These are phyloP conservation scores for Ogataea haglerorum DNA, from an alignment of 805 yeast species.

Conservation along the genomic window DNA sequence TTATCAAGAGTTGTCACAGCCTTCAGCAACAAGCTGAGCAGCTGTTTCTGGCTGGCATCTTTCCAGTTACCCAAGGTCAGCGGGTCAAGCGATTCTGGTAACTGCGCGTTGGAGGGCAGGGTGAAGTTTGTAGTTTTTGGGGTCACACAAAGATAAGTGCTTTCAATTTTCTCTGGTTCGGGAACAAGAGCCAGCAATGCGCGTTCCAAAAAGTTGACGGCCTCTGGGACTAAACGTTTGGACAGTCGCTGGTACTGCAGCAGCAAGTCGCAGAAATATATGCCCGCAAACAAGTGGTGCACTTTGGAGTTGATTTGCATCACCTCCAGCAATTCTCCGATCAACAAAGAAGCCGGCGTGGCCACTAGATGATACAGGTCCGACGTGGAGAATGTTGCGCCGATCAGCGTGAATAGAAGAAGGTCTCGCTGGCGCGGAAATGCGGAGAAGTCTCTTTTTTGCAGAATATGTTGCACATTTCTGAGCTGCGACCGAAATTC, in stretches of 20 bases:
- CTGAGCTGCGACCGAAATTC: slow-evolving; percentile 55
- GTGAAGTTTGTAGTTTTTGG: slow-evolving; percentile 22
- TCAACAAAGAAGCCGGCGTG: slow-evolving; percentile 74
- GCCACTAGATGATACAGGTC: slow-evolving; percentile 92
- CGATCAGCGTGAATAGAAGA: slow-evolving; percentile 66
- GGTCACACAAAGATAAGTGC: slow-evolving; percentile 21
- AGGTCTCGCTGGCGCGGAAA: slow-evolving; percentile 53
- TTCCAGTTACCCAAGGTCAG: slow-evolving; percentile 18
- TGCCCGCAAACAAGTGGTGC: slow-evolving; percentile 48
- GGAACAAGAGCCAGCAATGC: slow-evolving; percentile 45
- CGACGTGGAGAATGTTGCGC: slow-evolving; percentile 84
- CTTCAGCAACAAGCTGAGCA: slow-evolving; percentile 34
- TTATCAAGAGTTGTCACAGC: slow-evolving; percentile 33
- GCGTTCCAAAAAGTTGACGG: slow-evolving; percentile 54
- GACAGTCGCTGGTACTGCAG: slow-evolving; percentile 75
- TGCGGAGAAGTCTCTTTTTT: slow-evolving; percentile 21
- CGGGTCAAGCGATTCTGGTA: slow-evolving; percentile 10
- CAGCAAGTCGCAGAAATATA: slow-evolving; percentile 62
- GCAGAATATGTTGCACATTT: slow-evolving; percentile 53
- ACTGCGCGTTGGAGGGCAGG: slow-evolving; percentile 8
- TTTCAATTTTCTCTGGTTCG: slow-evolving; percentile 25
- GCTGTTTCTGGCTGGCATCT: slow-evolving; percentile 12
- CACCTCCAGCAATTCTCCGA: slow-evolving; percentile 66
- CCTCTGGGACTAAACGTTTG: slow-evolving; percentile 81
- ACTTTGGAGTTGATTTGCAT: slow-evolving; percentile 32